Conservation (phyloP, 306 rosid genomes). For the Casuarina cunninghamiana region DNA sequence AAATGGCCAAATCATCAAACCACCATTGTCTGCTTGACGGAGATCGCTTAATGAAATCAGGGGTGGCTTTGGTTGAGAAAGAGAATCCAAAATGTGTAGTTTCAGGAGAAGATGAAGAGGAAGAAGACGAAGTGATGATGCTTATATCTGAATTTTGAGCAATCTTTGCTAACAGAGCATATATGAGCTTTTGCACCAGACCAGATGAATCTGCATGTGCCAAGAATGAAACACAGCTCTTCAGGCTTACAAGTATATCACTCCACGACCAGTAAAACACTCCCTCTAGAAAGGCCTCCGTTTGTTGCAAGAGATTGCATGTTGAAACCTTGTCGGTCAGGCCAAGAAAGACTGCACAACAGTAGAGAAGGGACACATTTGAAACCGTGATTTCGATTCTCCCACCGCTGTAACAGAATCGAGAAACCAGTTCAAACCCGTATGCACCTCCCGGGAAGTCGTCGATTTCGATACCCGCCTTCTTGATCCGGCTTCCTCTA, state of each 20-base stretch:
- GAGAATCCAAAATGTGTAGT: slow-evolving; percentile 38
- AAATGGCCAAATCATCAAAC: slow-evolving; percentile 66
- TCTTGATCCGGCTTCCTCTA: slow-evolving; percentile 32
- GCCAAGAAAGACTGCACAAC: slow-evolving; percentile 56
- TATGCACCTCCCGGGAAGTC: slow-evolving; percentile 71
- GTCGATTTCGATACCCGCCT: slow-evolving; percentile 39
- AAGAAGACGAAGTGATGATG: slow-evolving; percentile 29
- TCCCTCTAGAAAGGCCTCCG: slow-evolving; percentile 51
- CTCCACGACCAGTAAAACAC: slow-evolving; percentile 61
- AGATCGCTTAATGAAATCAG: slow-evolving; percentile 39
- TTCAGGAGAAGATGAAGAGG: slow-evolving; percentile 63
- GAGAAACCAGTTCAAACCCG: slow-evolving; percentile 66
- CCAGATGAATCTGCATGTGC: slow-evolving; percentile 50
- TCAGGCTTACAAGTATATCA: slow-evolving; percentile 50
- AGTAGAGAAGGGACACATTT: slow-evolving; percentile 59
- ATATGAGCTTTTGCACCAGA: slow-evolving; percentile 56
- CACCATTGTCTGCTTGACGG: slow-evolving; percentile 62
- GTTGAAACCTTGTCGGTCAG: slow-evolving; percentile 54
- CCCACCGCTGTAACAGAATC: slow-evolving; percentile 65
- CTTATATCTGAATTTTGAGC: slow-evolving; percentile 47
- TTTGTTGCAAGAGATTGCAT: slow-evolving; percentile 59
- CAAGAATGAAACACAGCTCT: slow-evolving; percentile 38
- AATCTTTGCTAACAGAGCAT: slow-evolving; percentile 52
- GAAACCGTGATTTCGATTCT: slow-evolving; percentile 45
- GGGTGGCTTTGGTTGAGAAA: slow-evolving; percentile 45